phyloP scores from a whole-genome alignment of 1,284 basidiomycete genomes.

The Melampsora abietis-canadensis region DNA sequence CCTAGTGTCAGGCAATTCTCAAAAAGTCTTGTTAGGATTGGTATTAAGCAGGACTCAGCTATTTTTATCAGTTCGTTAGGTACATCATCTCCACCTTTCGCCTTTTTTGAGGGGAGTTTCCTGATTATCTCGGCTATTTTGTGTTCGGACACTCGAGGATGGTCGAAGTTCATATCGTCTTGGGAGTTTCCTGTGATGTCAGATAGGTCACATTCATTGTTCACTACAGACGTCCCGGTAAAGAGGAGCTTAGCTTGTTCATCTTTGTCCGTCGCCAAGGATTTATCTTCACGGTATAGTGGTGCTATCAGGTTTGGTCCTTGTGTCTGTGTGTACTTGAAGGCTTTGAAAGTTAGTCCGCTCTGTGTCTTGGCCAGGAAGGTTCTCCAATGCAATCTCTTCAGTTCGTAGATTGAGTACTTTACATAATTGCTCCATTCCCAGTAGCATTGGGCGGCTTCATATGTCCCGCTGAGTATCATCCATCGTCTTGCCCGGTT shows the following conservation, averaged over 20 bases:
- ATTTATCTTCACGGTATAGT: neutral
- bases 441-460: neutral
- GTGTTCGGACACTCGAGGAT: neutral
- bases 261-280: neutral
- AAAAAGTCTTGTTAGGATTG: conserved; percentile 2
- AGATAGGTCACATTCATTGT: neutral
- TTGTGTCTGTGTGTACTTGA: neutral
- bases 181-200: neutral
- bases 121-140: neutral
- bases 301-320: neutral
- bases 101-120: conserved; percentile 16
- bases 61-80: conserved; percentile 24
- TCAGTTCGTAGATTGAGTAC: neutral
- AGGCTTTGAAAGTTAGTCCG: neutral
- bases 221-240: neutral
- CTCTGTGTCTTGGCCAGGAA: neutral
- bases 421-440: neutral
- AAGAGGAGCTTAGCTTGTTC: conserved; percentile 20
- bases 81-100: neutral
- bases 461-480: neutral
- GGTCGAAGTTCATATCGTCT: neutral
- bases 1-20: neutral
- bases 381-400: neutral
- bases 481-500: neutral
- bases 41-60: neutral